Evolutionary conservation across 306 rosid species (phyloP), one percentile per base, ranked within the genome.

Genomic region (Acacia confusa): DNA sequence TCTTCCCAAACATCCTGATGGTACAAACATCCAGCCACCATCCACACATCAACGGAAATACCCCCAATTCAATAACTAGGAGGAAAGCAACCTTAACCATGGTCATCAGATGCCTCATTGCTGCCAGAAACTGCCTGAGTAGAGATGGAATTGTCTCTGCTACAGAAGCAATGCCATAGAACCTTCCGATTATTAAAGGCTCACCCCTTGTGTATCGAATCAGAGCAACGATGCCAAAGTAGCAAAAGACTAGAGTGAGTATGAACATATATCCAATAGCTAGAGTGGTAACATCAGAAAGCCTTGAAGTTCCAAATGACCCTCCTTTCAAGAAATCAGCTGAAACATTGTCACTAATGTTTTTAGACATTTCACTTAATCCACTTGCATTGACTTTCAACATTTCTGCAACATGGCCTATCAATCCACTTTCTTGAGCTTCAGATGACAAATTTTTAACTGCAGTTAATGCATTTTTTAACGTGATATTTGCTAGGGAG

Each of bases 21-120:
- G 99, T 96, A 64, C 99, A 96, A 53, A 96, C 94, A 81, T 96
- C 99, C 6, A 96, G 91, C 99, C 99, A 96, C 99, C 99, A 96
- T 76, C 99, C 99, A 88, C 99, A 96, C 98, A 93, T 96, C 85
- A 96, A 85, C 44, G 99, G 99, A 82, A 96, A 96, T 80, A 96
- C 98, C 75, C 98, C 99, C n/a, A 96, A 92, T 83, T 96, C 99
- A 86, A 96, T 92, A 83, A 96, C 98, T 48, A 96, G 88, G 74
- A 96, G 98, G 87, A 96, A 96, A 84, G 99, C 98, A 84, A 96
- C 99, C 88, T 96, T 96, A 73, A 96, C 92, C 99, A 96, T 96
- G 24, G 98, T 96, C 98, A 93, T 93, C 92, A 96, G 84, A 89
- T 96, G 99, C 92, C 89, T 96, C 97, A 93, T 92, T 79, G 98